phyloP scores from a whole-genome alignment of 495 filamentous ascomycete genomes.

The Jackrogersella multiformis region DNA sequence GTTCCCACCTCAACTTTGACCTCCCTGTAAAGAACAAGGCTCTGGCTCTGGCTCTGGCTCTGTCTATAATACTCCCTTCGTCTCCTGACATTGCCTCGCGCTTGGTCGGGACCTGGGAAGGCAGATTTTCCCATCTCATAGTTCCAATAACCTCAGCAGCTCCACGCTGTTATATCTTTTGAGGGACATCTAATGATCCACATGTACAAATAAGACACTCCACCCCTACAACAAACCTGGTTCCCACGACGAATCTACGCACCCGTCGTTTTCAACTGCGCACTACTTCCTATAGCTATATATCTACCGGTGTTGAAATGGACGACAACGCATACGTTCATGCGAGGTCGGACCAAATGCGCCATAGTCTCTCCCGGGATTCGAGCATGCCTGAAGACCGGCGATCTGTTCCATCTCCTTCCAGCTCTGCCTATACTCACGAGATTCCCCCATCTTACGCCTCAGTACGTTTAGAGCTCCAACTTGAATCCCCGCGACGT shows the following conservation, averaged over 20 bases:
- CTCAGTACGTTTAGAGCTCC: conserved; percentile 38
- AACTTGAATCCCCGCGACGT: not conserved
- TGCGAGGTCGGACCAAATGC: conserved; percentile 36
- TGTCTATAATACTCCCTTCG: conserved; percentile 45
- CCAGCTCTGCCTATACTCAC: conserved; percentile 40
- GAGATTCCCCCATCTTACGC: conserved; percentile 42
- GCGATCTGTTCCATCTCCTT: conserved; percentile 34
- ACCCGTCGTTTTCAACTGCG: conserved; percentile 14
- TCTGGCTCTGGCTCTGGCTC: conserved; percentile 23
- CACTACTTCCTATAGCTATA: conserved; percentile 2
- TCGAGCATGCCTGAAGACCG: conserved; percentile 36
- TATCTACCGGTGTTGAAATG: conserved; percentile 35
- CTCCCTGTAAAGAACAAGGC: conserved; percentile 38
- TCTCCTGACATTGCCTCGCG: conserved; percentile 38
- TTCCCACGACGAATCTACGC: conserved; percentile 18
- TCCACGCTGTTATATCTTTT: conserved; percentile 3
- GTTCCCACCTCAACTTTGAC: conserved; percentile 39
- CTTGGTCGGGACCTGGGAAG: conserved; percentile 40
- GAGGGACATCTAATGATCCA: conserved; percentile 17
- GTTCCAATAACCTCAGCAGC: conserved; percentile 14
- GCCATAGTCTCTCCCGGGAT: conserved; percentile 40
- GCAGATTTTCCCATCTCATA: conserved; percentile 37
- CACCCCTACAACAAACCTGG: conserved; percentile 23
- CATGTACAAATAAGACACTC: conserved; percentile 40
- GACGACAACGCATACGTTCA: conserved; percentile 38